A percentile compares a stretch with the other conserved stretches of the same genome.
Evolutionary conservation across 805 yeast species (phyloP).

Genomic region (Yarrowia hollandica): DNA sequence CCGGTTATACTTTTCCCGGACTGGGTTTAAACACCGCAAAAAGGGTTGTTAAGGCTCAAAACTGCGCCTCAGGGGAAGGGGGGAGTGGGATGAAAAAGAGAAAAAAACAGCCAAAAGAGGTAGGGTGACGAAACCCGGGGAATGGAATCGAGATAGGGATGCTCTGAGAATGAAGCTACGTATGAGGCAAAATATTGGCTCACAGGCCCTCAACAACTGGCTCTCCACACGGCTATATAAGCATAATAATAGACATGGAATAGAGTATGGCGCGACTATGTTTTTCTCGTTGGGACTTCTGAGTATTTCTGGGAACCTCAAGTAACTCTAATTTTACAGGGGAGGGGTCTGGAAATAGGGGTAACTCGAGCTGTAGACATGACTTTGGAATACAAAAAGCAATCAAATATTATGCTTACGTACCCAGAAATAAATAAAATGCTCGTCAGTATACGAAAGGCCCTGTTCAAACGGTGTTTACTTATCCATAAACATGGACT

Average conservation of each 20-base stretch:
- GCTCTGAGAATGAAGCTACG: too few species aligned
- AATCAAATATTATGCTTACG: too few species aligned
- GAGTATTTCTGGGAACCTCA: background rate
- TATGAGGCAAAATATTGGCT: too few species aligned
- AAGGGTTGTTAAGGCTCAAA: slow-evolving; percentile 4
- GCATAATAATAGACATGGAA: slow-evolving; percentile 14
- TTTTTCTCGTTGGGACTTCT: background rate
- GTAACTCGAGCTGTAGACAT: background rate
- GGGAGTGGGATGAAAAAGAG: background rate
- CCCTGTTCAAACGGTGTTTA: too few species aligned
- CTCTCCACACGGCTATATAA: slow-evolving; percentile 12
- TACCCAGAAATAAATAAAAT: too few species aligned
- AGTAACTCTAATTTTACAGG: background rate
- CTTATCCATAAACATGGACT: too few species aligned
- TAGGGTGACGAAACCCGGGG: background rate
- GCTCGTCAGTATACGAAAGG: too few species aligned
- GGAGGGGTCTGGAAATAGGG: background rate
- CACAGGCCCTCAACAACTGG: too few species aligned
- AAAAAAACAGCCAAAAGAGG: slow-evolving; percentile 5
- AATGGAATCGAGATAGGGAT: too few species aligned
- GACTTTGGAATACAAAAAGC: too few species aligned
- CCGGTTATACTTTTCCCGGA: slow-evolving; percentile 1
- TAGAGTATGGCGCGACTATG: background rate
- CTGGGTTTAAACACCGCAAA: slow-evolving; percentile 17
- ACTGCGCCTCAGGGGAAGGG: slow-evolving; percentile 19